phyloP scores from a whole-genome alignment of 2,329 filamentous ascomycete genomes.

The Cyclaneusma minus region DNA sequence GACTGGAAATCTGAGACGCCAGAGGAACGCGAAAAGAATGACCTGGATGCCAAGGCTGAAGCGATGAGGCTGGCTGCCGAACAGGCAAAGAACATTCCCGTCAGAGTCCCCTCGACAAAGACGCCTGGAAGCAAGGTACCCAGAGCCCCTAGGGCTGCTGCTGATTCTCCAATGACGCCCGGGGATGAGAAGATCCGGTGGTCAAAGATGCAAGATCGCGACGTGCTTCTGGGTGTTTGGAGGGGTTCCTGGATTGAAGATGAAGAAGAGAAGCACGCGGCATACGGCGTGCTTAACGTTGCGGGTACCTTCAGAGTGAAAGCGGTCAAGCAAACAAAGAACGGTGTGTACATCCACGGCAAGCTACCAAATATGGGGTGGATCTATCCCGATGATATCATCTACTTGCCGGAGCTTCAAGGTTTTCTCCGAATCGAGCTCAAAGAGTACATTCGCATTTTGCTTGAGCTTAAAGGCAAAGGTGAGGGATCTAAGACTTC shows the following conservation, averaged over 20 bases:
- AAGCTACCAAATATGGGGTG: conserved; percentile 47
- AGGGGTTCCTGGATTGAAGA: conserved; percentile 32
- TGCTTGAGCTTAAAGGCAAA: too few species aligned
- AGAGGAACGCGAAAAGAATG: conserved; percentile 10
- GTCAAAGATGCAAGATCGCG: conserved; percentile 11
- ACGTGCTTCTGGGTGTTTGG: conserved; percentile 39
- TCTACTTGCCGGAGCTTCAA: conserved; percentile 39
- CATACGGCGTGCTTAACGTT: conserved; percentile 44
- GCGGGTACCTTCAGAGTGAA: conserved; percentile 53
- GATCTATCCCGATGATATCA: conserved; percentile 47
- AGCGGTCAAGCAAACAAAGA: conserved; percentile 41
- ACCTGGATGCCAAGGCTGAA: conserved; percentile 9
- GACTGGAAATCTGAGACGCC: too few species aligned
- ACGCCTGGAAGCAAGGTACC: conserved; percentile 15
- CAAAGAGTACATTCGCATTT: conserved; percentile 48
- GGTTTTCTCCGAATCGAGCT: conserved; percentile 35
- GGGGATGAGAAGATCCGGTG: too few species aligned
- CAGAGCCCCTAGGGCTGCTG: conserved; percentile 8
- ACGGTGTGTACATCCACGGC: conserved; percentile 39
- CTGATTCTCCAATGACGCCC: not conserved
- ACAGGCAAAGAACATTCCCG: conserved; percentile 12
- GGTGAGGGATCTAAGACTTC: too few species aligned
- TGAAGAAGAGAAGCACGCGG: conserved; percentile 39
- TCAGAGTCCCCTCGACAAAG: conserved; percentile 6
- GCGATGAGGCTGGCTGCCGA: conserved; percentile 18